Percentiles rank a stretch among this genome's conserved stretches.
These are phyloP conservation scores for Cyathus striatus DNA, from an alignment of 768 basidiomycete species.

Conservation along the genomic window DNA sequence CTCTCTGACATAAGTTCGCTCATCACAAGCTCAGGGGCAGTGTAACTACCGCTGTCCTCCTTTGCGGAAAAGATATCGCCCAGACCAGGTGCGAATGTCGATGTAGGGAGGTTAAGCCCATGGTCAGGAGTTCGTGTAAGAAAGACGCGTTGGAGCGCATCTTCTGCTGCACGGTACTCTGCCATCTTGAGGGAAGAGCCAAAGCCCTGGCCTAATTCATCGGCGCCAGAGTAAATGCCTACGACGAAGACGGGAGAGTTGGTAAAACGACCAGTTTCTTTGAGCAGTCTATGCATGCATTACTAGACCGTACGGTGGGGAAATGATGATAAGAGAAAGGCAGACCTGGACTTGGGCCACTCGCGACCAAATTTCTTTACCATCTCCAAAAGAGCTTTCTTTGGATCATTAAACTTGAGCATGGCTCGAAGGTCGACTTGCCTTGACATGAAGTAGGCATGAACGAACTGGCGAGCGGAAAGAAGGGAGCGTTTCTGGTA, in stretches of 20 bases:
- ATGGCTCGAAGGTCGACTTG: constrained; percentile 75
- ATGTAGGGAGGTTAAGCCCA: constrained; percentile 63
- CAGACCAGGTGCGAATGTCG: constrained; percentile 57
- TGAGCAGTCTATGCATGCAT: constrained; percentile 61
- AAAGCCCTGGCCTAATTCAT: constrained; percentile 91
- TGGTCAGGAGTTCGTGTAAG: constrained; percentile 73
- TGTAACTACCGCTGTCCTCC: constrained; percentile 37
- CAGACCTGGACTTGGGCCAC: constrained; percentile 63
- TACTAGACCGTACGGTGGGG: neutral
- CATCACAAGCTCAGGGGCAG: constrained; percentile 49
- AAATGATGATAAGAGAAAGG: neutral
- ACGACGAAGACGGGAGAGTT: constrained; percentile 93
- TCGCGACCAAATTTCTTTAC: constrained; percentile 65
- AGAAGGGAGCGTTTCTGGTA: constrained; percentile 84
- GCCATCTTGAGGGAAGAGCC: constrained; percentile 94
- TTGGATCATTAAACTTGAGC: constrained; percentile 81
- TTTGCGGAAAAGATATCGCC: constrained; percentile 45
- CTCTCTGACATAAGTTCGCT: constrained; percentile 69
- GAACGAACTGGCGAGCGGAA: constrained; percentile 84
- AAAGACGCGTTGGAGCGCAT: constrained; percentile 77
- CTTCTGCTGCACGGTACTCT: constrained; percentile 87
- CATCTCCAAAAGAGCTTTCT: constrained; percentile 69
- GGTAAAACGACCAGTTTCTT: constrained; percentile 88
- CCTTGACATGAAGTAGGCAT: constrained; percentile 84
- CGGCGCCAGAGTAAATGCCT: constrained; percentile 82